phyloP scores from a whole-genome alignment of 2,329 filamentous ascomycete species.

The Colletotrichum lentis region DNA sequence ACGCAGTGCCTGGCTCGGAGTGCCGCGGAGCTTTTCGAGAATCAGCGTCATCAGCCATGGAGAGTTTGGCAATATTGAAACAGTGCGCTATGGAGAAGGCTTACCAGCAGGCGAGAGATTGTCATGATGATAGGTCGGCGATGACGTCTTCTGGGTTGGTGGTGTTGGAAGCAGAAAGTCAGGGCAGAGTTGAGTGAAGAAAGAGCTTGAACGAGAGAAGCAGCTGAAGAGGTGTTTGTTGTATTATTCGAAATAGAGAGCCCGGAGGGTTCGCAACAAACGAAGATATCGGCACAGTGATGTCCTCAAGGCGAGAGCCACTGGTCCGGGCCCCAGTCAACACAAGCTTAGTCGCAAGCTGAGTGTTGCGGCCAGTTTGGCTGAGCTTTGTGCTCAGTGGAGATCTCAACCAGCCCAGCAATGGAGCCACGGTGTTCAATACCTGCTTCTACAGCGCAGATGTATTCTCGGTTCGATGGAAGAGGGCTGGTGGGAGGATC shows the following conservation, averaged over 20 bases:
- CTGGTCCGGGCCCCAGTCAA: neutral
- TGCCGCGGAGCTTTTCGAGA: constrained; percentile 8
- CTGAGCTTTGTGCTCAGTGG: constrained; percentile 11
- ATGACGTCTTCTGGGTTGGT: neutral
- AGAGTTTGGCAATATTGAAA: neutral
- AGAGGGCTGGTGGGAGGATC: neutral
- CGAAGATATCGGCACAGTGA: constrained; percentile 1
- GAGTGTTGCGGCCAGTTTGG: constrained; percentile 11
- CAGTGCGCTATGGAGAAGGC: neutral
- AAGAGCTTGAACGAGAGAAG: neutral
- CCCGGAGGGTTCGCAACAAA: neutral
- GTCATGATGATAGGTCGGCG: constrained; percentile 12
- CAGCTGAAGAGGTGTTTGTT: neutral
- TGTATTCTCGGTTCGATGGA: neutral
- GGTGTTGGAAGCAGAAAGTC: neutral
- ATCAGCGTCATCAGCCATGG: neutral
- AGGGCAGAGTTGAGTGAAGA: constrained; percentile 2
- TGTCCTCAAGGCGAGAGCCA: constrained; percentile 8
- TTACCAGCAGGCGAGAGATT: constrained; percentile 27
- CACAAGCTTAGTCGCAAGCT: constrained; percentile 6
- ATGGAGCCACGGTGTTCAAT: neutral
- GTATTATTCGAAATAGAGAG: neutral
- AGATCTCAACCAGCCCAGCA: neutral
- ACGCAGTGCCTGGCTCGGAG: neutral
- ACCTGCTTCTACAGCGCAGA: neutral